phyloP scores from a whole-genome alignment of 148 eudicot genomes.

The Vaccinium myrtillus region DNA sequence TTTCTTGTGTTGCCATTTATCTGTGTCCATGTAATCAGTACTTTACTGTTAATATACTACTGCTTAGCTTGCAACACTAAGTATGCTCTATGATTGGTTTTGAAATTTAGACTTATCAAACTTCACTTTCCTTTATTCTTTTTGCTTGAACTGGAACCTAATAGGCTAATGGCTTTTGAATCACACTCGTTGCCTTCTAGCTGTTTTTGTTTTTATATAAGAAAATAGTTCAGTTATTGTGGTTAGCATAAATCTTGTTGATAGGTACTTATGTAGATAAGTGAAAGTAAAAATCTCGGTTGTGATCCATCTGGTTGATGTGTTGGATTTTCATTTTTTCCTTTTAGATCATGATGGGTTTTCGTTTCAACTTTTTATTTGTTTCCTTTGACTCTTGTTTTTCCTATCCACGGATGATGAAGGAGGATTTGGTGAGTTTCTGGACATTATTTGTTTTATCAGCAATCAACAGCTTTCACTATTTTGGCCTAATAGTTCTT shows the following conservation, averaged over 20 bases:
- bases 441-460: background rate
- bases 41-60: background rate
- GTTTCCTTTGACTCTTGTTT: conserved; percentile 44
- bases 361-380: background rate
- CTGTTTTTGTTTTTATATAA: background rate
- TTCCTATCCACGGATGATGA: conserved; percentile 25
- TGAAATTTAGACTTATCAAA: background rate
- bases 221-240: background rate
- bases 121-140: background rate
- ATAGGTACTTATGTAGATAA: background rate
- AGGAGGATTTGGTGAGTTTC: conserved; percentile 30
- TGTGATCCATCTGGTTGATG: background rate
- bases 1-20: background rate
- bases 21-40: background rate
- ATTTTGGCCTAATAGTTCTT: background rate
- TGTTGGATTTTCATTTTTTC: background rate
- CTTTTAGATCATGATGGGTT: background rate
- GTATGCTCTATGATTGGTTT: background rate
- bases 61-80: background rate
- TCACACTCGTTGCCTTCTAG: background rate
- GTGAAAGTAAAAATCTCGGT: background rate
- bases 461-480: background rate
- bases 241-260: background rate
- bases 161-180: background rate
- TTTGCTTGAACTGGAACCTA: background rate